Evolutionary conservation across 2,329 filamentous ascomycete genomes (phyloP).

Genomic region (Cladosporium sp.): DNA sequence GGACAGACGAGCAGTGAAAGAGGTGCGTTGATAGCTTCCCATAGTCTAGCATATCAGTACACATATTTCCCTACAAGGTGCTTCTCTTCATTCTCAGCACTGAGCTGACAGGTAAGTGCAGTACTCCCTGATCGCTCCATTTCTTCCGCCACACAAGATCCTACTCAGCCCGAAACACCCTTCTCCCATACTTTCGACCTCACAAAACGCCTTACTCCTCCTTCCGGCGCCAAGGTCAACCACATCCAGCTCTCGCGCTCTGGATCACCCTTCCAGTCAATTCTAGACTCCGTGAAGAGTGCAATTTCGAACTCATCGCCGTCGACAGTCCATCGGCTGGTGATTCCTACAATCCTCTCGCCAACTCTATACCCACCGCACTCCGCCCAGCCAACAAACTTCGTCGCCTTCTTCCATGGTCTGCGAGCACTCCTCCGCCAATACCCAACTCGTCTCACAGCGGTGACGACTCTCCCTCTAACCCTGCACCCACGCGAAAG

Average conservation of each 20-base stretch:
- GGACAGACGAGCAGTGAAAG: slow-evolving; percentile 65
- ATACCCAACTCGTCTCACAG: slow-evolving; percentile 66
- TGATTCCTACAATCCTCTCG: slow-evolving; percentile 83
- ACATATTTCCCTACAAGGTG: background rate
- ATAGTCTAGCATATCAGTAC: slow-evolving; percentile 4
- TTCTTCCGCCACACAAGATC: slow-evolving; percentile 18
- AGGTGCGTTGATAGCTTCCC: slow-evolving; percentile 54
- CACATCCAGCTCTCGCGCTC: slow-evolving; percentile 64
- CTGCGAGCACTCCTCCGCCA: slow-evolving; percentile 74
- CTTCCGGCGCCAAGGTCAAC: slow-evolving; percentile 45
- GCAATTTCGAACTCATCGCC: slow-evolving; percentile 61
- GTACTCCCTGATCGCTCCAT: slow-evolving; percentile 33
- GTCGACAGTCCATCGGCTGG: slow-evolving; percentile 71
- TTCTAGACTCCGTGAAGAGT: slow-evolving; percentile 61
- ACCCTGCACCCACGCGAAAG: slow-evolving; percentile 75
- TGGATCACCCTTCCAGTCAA: slow-evolving; percentile 64
- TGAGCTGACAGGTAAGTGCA: slow-evolving; percentile 31
- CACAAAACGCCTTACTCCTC: slow-evolving; percentile 51
- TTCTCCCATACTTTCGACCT: slow-evolving; percentile 58
- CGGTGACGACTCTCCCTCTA: slow-evolving; percentile 75
- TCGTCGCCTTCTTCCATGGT: slow-evolving; percentile 79
- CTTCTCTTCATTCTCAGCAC: slow-evolving; percentile 14
- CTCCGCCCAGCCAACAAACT: slow-evolving; percentile 67
- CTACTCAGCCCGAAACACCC: slow-evolving; percentile 28
- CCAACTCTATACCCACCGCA: slow-evolving; percentile 78